Evolutionary conservation across 371 early-diverging fungal genomes (phyloP).

Genomic region (Apophysomyces trapeziformis): DNA sequence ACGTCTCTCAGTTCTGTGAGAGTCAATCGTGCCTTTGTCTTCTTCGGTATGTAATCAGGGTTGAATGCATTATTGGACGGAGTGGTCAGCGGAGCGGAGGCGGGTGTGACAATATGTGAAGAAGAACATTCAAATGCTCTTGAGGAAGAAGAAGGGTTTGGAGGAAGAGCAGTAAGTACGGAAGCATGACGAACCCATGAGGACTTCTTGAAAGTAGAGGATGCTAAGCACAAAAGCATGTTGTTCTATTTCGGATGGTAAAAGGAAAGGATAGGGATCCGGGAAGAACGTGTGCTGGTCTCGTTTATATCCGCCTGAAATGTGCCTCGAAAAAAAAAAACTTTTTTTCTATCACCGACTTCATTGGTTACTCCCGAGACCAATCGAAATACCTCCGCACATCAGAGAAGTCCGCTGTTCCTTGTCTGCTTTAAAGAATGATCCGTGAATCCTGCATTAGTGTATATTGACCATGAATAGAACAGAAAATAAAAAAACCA

Average conservation of each 20-base stretch:
- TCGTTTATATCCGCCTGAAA: slow-evolving; percentile 5
- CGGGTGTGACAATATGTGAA: slow-evolving; percentile 37
- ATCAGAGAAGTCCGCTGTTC: not conserved
- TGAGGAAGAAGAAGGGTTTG: slow-evolving; percentile 12
- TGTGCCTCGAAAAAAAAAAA: slow-evolving; percentile 7
- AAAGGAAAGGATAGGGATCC: not conserved
- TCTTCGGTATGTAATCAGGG: slow-evolving; percentile 43
- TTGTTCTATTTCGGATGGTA: not conserved
- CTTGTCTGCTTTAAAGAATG: not conserved
- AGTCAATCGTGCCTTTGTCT: slow-evolving; percentile 37
- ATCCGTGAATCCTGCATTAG: not conserved
- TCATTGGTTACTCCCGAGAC: not conserved
- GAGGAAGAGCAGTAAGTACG: slow-evolving; percentile 25
- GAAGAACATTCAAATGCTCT: not conserved
- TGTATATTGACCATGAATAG: too few species aligned
- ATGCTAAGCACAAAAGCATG: slow-evolving; percentile 6
- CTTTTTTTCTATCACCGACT: not conserved
- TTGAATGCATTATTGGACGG: slow-evolving; percentile 51
- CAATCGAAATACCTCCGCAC: slow-evolving; percentile 2
- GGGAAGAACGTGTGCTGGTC: not conserved
- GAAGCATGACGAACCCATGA: slow-evolving; percentile 26
- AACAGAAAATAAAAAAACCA: too few species aligned
- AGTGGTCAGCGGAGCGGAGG: slow-evolving; percentile 41
- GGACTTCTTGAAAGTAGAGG: slow-evolving; percentile 1
- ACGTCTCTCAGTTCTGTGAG: slow-evolving; percentile 37